A percentile compares a stretch with the other conserved stretches of the same genome.
phyloP scores from a whole-genome alignment of 225 moss, liverwort and hornwort genomes.

The Sphagnum tenellum region DNA sequence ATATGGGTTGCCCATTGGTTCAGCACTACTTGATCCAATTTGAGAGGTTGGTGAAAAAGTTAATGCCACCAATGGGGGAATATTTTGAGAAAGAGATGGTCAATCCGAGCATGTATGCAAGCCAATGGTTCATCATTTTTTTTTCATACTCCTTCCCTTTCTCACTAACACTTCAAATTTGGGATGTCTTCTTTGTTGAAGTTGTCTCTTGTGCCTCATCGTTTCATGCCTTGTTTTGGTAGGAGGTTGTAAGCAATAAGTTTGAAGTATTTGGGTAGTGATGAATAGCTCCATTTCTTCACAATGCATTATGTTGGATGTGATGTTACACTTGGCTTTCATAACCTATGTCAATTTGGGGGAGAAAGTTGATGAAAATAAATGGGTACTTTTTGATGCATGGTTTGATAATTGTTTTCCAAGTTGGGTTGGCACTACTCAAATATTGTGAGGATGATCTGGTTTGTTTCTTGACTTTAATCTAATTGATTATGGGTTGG shows the following conservation, averaged over 20 bases:
- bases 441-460: constrained; percentile 96
- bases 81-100: constrained; percentile 96
- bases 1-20: constrained; percentile 93
- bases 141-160: constrained; percentile 98
- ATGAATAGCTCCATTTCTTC: too few relatives aligned
- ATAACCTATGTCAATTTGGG: background rate
- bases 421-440: constrained; percentile 87
- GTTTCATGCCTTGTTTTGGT: background rate
- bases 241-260: background rate
- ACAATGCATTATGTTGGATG: too few relatives aligned
- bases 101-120: constrained; percentile 99
- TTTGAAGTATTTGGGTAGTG: background rate
- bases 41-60: constrained; percentile 94
- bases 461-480: constrained; percentile 25
- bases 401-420: constrained; percentile 96
- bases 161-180: constrained; percentile 89
- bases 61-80: constrained; percentile 79
- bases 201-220: constrained; percentile 14
- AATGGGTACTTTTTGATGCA: constrained; percentile 13
- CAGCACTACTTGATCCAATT: constrained; percentile 98
- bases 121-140: constrained; percentile 99
- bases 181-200: constrained; percentile 97
- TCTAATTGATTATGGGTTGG: too few relatives aligned
- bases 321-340: too few relatives aligned
- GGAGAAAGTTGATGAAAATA: background rate